Evolutionary conservation across 306 rosid species (phyloP).

Genomic region (Rosa persica): DNA sequence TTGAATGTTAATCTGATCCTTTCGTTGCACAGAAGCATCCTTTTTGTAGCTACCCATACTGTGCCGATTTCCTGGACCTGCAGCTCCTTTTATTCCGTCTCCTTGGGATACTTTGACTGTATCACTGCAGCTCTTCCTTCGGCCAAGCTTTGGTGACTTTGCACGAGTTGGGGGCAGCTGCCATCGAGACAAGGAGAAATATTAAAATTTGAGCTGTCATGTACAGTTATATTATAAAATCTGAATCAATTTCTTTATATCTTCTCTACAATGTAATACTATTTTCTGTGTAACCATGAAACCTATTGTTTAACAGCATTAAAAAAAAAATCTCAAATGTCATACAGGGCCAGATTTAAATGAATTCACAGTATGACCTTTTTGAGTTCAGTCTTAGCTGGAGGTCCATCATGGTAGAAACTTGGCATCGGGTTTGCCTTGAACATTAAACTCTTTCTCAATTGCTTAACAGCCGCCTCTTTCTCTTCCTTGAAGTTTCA

Average conservation of each 20-base stretch:
- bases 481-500: slow-evolving; percentile 72
- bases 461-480: slow-evolving; percentile 78
- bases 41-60: slow-evolving; percentile 30
- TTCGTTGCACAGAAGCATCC: slow-evolving; percentile 18
- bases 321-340: not conserved
- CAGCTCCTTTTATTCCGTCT: slow-evolving; percentile 41
- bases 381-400: slow-evolving; percentile 87
- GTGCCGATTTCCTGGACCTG: slow-evolving; percentile 41
- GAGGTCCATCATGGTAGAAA: slow-evolving; percentile 97
- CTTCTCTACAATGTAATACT: not conserved
- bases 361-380: slow-evolving; percentile 51
- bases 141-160: slow-evolving; percentile 93
- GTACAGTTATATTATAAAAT: slow-evolving; percentile 6
- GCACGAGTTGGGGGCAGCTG: slow-evolving; percentile 97
- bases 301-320: not conserved
- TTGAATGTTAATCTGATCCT: slow-evolving; percentile 35
- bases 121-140: slow-evolving; percentile 64
- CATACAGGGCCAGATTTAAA: slow-evolving; percentile 23
- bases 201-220: slow-evolving; percentile 29
- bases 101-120: slow-evolving; percentile 37
- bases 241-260: not conserved
- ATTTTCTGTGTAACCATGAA: not conserved
- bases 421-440: slow-evolving; percentile 98
- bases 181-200: slow-evolving; percentile 26
- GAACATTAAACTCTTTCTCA: slow-evolving; percentile 86